Percentiles rank a stretch among this genome's conserved stretches.
Evolutionary conservation across 2,329 filamentous ascomycete genomes (phyloP).

Genomic region (Talaromyces sp.): DNA sequence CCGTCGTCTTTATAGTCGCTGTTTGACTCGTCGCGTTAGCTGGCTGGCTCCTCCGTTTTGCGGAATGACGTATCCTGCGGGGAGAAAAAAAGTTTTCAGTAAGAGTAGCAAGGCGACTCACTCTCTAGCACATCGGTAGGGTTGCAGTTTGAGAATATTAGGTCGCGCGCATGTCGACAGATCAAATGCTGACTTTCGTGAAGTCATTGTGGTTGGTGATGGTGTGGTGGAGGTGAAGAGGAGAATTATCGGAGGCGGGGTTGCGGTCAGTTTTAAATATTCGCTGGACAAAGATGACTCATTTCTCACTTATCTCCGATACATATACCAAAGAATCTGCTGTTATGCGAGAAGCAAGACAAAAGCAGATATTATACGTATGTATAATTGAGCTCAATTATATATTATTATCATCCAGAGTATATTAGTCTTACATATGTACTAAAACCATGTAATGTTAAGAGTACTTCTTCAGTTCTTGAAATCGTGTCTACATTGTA

Average conservation of each 20-base stretch:
- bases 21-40: constrained; percentile 3
- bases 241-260: not conserved
- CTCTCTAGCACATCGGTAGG: constrained; percentile 79
- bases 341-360: no score
- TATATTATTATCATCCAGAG: no score
- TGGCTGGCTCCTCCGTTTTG: not conserved
- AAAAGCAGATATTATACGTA: no score
- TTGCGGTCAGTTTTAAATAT: not conserved
- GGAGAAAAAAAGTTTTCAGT: not conserved
- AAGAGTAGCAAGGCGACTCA: constrained; percentile 39
- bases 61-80: constrained; percentile 9
- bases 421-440: no score
- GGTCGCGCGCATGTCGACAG: constrained; percentile 68
- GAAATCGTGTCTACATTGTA: no score
- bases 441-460: no score
- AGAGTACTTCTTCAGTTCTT: no score
- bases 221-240: not conserved
- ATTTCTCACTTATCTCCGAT: not conserved
- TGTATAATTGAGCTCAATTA: no score
- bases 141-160: constrained; percentile 71
- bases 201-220: constrained; percentile 26
- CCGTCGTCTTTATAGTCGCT: constrained; percentile 99
- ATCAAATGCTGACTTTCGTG: constrained; percentile 56
- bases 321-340: no score
- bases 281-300: not conserved